Evolutionary conservation across 495 filamentous ascomycete genomes (phyloP), one percentile per base, ranked within the genome.

Genomic region (Neurospora sp.): DNA sequence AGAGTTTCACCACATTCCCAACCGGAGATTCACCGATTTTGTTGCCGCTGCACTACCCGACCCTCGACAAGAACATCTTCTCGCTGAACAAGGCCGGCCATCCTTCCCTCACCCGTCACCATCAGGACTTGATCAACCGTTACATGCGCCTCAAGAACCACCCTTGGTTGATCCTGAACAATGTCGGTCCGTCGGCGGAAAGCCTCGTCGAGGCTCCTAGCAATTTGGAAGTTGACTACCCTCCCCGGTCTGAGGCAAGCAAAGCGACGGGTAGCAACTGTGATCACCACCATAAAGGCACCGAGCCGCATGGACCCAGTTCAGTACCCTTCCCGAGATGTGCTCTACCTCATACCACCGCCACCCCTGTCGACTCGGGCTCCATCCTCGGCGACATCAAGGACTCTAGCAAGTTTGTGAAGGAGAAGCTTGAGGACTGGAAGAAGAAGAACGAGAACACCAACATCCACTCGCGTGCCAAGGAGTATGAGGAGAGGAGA

Each of bases 1-100:
- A 18, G 96, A 99, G 78, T 99, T 99, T 77, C 93, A 97, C 79
- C 96, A 99, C 81, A 90, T 96, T 39, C 93, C 93, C 5, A 91
- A 93, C 76, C 89, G 94, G 74, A 91, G 91, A 75, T 97, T 97
- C 82, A 93, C 93, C 72, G 94, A 98, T 81, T 99, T 99, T n/a
- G n/a, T n/a, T n/a, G n/a, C n/a, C n/a, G n/a, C n/a, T n/a, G n/a
- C n/a, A n/a, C n/a, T n/a, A n/a, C n/a, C n/a, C n/a, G n/a, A n/a
- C n/a, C n/a, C n/a, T n/a, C n/a, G n/a, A n/a, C n/a, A n/a, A n/a
- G n/a, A n/a, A n/a, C n/a, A n/a, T n/a, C n/a, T n/a, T n/a, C n/a
- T n/a, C n/a, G n/a, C n/a, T n/a, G n/a, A n/a, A n/a, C n/a, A n/a
- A n/a, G n/a, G n/a, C n/a, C n/a, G n/a, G n/a, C n/a, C n/a, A n/a